Evolutionary conservation across 2,329 filamentous ascomycete species (phyloP), one percentile per base, ranked within the genome.

Genomic region (Fusarium sp.): DNA sequence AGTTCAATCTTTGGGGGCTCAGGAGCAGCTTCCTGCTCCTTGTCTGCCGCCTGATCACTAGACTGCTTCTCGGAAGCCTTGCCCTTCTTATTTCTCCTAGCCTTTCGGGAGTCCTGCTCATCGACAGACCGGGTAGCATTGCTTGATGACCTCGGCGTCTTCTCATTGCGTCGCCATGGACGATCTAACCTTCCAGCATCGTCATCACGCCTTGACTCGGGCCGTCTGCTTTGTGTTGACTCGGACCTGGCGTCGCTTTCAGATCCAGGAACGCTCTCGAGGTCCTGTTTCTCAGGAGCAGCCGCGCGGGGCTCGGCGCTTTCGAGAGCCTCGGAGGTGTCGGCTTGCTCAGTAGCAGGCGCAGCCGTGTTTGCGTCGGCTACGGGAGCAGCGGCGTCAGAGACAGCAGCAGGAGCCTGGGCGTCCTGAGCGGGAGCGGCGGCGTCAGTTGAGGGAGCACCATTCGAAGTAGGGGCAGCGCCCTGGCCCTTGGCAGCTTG

Each of bases 401-500:
- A 34, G 24, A 48, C 36, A 31, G 73, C 67, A 31, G 70, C 60
- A 50, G 71, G 59, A 25, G 73, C 59, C 58, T 75, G 72, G 29
- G 70, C 38, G 29, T 69, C 71, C 62, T 73, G 71, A 39, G 65
- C 47, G 38, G 70, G 68, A 46, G 64, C 55, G 40, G 58, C 58
- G 29, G 64, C 58, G 39, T 69, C 70, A 49, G 70, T 36, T n/a
- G 67, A 50, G 39, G 70, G 45, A 58, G 60, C 69, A 31, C 66
- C 55, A 65, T 65, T 73, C 55, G 73, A 73, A 26, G 72, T 75
- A 63, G 71, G 70, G 50, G 71, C 58, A 52, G 74, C 61, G 64
- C 85, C 80, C 71, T 90, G 85, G 73, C 93, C 92, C 78, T 95
- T 95, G 58, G 94, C 94, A 74, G 94, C 94, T 84, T 97, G 93